Conservation (phyloP, 1,284 basidiomycete species). For the Wolfiporia cocos region DNA sequence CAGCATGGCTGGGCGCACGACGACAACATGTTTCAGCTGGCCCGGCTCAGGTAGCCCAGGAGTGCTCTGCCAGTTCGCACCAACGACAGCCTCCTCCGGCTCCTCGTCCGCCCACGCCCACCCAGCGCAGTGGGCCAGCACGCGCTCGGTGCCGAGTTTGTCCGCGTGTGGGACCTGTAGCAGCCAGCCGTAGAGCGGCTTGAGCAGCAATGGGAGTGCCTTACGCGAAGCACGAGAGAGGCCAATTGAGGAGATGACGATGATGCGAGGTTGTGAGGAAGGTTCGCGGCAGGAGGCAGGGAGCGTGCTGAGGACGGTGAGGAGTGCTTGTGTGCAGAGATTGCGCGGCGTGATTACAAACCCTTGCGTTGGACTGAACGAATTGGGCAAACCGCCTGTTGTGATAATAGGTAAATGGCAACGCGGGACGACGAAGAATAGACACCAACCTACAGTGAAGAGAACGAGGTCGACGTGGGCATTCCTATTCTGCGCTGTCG, state of each 20-base stretch:
- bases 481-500: conserved; percentile 28
- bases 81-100: conserved; percentile 32
- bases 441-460: conserved; percentile 42
- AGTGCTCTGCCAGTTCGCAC: conserved; percentile 32
- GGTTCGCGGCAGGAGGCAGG: conserved; percentile 24
- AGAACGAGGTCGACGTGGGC: conserved; percentile 36
- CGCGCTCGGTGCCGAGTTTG: conserved; percentile 49
- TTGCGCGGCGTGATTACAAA: conserved; percentile 36
- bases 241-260: conserved; percentile 48
- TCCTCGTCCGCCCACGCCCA: conserved; percentile 39
- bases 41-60: conserved; percentile 35
- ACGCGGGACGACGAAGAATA: neutral
- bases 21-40: conserved; percentile 33
- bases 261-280: conserved; percentile 37
- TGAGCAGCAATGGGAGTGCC: conserved; percentile 41
- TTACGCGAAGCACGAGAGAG: conserved; percentile 37
- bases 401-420: neutral
- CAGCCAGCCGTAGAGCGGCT: conserved; percentile 38
- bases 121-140: conserved; percentile 39
- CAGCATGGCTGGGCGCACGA: conserved; percentile 52
- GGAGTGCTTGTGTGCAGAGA: conserved; percentile 42
- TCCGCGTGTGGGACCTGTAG: conserved; percentile 44
- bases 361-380: conserved; percentile 38
- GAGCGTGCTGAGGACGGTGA: conserved; percentile 43
- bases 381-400: conserved; percentile 35